Conservation (phyloP, 2,329 filamentous ascomycete genomes). For the Coniochaeta sp. region DNA sequence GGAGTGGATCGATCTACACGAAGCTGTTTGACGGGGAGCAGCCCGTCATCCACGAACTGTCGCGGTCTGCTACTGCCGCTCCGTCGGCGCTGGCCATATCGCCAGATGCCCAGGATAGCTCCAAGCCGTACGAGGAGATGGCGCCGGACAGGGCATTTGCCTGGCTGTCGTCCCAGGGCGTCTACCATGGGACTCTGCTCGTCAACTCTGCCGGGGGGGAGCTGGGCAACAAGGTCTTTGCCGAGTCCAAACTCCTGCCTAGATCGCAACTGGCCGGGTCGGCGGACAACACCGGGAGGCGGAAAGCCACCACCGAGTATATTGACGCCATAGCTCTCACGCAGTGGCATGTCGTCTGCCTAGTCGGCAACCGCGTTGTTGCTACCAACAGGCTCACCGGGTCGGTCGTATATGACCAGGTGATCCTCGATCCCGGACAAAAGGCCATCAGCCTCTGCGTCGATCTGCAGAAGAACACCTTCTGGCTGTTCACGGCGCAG, state of each 20-base stretch:
- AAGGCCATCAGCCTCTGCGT: slow-evolving; percentile 76
- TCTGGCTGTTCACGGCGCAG: slow-evolving; percentile 87
- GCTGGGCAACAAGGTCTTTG: slow-evolving; percentile 68
- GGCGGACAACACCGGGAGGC: slow-evolving; percentile 57
- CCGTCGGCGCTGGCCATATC: slow-evolving; percentile 67
- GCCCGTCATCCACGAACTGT: slow-evolving; percentile 67
- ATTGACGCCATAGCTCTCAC: slow-evolving; percentile 79
- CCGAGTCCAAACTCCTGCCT: slow-evolving; percentile 70
- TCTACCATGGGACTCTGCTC: slow-evolving; percentile 78
- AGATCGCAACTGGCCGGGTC: slow-evolving; percentile 67
- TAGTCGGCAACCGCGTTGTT: slow-evolving; percentile 77
- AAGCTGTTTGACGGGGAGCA: slow-evolving; percentile 83
- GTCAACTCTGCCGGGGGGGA: slow-evolving; percentile 52
- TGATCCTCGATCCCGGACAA: slow-evolving; percentile 73
- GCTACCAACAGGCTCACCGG: slow-evolving; percentile 84
- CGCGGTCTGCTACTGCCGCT: slow-evolving; percentile 48
- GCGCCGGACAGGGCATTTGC: slow-evolving; percentile 70
- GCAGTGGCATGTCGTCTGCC: slow-evolving; percentile 84
- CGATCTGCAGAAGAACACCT: slow-evolving; percentile 91
- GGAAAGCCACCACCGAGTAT: slow-evolving; percentile 59
- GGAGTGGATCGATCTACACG: slow-evolving; percentile 77
- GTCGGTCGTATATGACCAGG: slow-evolving; percentile 78
- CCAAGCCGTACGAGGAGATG: slow-evolving; percentile 44
- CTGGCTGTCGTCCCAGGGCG: slow-evolving; percentile 82
- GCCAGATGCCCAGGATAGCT: slow-evolving; percentile 57